Conservation (phyloP, 495 filamentous ascomycete species). For the Lentithecium fluviatile region DNA sequence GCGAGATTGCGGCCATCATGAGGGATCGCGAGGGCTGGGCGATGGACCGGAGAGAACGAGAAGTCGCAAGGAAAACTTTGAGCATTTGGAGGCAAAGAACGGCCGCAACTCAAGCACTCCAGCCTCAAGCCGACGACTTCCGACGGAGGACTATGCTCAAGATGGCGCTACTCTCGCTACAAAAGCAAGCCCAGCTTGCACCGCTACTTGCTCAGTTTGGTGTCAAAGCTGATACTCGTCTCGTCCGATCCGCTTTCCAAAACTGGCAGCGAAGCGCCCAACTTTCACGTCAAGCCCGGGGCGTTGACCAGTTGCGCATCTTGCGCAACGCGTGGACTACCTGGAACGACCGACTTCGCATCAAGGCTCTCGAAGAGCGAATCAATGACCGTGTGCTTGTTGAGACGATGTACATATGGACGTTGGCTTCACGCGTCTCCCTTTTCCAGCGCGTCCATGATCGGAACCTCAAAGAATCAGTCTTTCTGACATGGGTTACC, state of each 20-base stretch:
- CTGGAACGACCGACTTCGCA: constrained; percentile 67
- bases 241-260: constrained; percentile 51
- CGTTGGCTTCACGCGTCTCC: constrained; percentile 54
- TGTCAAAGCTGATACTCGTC: constrained; percentile 50
- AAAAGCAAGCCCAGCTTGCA: constrained; percentile 31
- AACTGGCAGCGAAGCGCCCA: constrained; percentile 54
- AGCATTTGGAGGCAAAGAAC: constrained; percentile 9
- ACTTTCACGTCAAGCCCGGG: constrained; percentile 54
- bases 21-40: constrained; percentile 22
- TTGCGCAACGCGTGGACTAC: constrained; percentile 59
- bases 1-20: constrained; percentile 16
- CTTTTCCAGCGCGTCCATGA: constrained; percentile 56
- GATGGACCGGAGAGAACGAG: constrained; percentile 7
- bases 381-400: constrained; percentile 61
- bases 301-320: constrained; percentile 54
- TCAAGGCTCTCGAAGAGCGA: constrained; percentile 51
- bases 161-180: constrained; percentile 12
- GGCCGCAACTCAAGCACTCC: neutral
- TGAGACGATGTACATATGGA: constrained; percentile 64
- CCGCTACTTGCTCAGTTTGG: constrained; percentile 47
- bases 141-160: constrained; percentile 19
- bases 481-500: constrained; percentile 30
- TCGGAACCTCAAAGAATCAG: constrained; percentile 49
- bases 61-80: constrained; percentile 16
- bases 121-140: constrained; percentile 20